Conservation (phyloP, 1,139 yeast genomes). For the Sugiyamaella grinbergsii region DNA sequence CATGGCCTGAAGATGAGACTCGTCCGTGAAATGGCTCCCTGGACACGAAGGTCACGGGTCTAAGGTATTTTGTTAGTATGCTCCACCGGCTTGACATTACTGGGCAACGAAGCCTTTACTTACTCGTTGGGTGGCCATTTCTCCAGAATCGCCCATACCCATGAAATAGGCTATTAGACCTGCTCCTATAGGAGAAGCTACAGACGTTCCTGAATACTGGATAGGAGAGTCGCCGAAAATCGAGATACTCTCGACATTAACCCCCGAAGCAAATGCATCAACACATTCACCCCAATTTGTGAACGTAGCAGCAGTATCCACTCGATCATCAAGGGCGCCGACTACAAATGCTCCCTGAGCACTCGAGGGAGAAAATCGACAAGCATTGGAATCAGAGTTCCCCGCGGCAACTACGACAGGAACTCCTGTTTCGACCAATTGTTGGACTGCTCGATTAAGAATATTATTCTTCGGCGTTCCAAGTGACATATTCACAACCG, state of each 20-base stretch:
- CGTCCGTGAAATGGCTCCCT: constrained; percentile 38
- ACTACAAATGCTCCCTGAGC: constrained; percentile 72
- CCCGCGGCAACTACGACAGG: constrained; percentile 91
- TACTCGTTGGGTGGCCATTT: constrained; percentile 43
- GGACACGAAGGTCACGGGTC: constrained; percentile 29
- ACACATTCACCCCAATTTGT: constrained; percentile 91
- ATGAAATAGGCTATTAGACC: constrained; percentile 70
- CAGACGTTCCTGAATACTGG: constrained; percentile 77
- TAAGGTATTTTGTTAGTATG: constrained; percentile 8
- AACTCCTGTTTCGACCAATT: constrained; percentile 67
- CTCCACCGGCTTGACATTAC: too few species aligned
- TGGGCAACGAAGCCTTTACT: too few species aligned
- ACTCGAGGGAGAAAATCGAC: constrained; percentile 79
- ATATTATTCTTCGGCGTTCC: constrained; percentile 70
- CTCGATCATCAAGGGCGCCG: constrained; percentile 79
- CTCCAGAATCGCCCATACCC: constrained; percentile 59
- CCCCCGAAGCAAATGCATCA: constrained; percentile 81
- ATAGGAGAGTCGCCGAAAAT: constrained; percentile 40
- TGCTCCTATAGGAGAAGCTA: constrained; percentile 80
- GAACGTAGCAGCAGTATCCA: constrained; percentile 68
- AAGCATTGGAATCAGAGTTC: constrained; percentile 74
- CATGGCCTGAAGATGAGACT: constrained; percentile 40
- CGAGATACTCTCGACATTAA: constrained; percentile 55
- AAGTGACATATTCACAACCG: constrained; percentile 78
- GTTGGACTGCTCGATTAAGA: constrained; percentile 71